phyloP scores from a whole-genome alignment of 495 filamentous ascomycete species.

The Parathielavia hyrcaniae region DNA sequence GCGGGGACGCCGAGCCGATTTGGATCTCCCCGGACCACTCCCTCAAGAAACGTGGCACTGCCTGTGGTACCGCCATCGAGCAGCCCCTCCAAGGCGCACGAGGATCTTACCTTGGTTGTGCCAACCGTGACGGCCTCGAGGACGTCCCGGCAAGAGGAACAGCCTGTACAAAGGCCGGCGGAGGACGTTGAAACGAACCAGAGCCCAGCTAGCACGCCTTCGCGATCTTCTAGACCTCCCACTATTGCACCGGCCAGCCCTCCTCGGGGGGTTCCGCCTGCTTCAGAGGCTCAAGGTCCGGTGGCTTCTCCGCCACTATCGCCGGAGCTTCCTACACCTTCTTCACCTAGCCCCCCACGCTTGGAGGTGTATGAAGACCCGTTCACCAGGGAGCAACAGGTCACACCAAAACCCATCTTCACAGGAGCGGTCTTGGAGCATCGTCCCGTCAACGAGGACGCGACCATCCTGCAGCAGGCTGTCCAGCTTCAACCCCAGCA shows the following conservation, averaged over 20 bases:
- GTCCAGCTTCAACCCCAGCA: slow-evolving; percentile 2
- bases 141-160: slow-evolving; percentile 17
- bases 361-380: slow-evolving; percentile 58
- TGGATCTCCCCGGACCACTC: slow-evolving; percentile 37
- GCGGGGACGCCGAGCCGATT: slow-evolving; percentile 24
- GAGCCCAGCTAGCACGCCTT: slow-evolving; percentile 6
- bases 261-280: background rate
- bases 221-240: slow-evolving; percentile 16
- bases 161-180: background rate
- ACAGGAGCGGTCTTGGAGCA: slow-evolving; percentile 46
- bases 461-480: slow-evolving; percentile 33
- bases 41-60: slow-evolving; percentile 27
- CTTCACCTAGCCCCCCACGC: slow-evolving; percentile 32
- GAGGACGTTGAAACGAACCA: slow-evolving; percentile 1
- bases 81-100: slow-evolving; percentile 38
- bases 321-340: slow-evolving; percentile 21
- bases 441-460: slow-evolving; percentile 49
- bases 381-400: slow-evolving; percentile 43
- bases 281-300: slow-evolving; percentile 13
- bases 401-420: slow-evolving; percentile 37
- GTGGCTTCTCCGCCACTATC: slow-evolving; percentile 5
- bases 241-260: slow-evolving; percentile 20
- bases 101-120: slow-evolving; percentile 49
- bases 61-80: slow-evolving; percentile 18
- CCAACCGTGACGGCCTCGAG: slow-evolving; percentile 28